Evolutionary conservation across 2,329 filamentous ascomycete genomes (phyloP).

Genomic region (Drechslerella dactyloides): DNA sequence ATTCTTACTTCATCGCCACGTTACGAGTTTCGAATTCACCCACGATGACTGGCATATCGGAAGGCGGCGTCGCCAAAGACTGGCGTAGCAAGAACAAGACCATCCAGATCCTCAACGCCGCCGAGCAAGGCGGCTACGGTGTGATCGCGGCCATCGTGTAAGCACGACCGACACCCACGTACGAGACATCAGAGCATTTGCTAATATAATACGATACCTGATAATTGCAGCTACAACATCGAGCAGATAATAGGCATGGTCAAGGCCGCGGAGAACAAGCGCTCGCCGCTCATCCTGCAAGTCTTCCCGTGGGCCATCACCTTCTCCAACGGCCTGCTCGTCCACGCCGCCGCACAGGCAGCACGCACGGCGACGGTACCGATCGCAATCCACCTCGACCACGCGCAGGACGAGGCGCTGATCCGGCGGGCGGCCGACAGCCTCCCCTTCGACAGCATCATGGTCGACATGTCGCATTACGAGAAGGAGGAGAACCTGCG

Average conservation of each 20-base stretch:
- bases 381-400: conserved; percentile 70
- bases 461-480: conserved; percentile 79
- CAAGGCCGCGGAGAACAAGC: conserved; percentile 71
- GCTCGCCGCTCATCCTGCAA: conserved; percentile 72
- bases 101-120: conserved; percentile 66
- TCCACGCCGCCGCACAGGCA: conserved; percentile 65
- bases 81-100: conserved; percentile 61
- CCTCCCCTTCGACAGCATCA: conserved; percentile 73
- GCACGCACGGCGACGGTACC: conserved; percentile 67
- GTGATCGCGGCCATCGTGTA: conserved; percentile 66
- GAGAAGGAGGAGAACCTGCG: conserved; percentile 73
- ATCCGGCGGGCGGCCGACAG: conserved; percentile 68
- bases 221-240: conserved; percentile 66
- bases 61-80: conserved; percentile 22
- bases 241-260: conserved; percentile 74
- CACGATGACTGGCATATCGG: conserved; percentile 20
- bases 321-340: conserved; percentile 67
- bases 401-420: conserved; percentile 69
- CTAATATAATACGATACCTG: background rate
- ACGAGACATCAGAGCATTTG: background rate
- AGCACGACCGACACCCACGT: conserved; percentile 54
- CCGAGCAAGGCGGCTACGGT: conserved; percentile 65
- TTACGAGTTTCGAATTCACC: no score
- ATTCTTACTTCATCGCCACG: no score
- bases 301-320: conserved; percentile 77